These are phyloP conservation scores for Globisporangium lucens DNA, from an alignment of 352 stramenopile genomes.

Conservation along the genomic window DNA sequence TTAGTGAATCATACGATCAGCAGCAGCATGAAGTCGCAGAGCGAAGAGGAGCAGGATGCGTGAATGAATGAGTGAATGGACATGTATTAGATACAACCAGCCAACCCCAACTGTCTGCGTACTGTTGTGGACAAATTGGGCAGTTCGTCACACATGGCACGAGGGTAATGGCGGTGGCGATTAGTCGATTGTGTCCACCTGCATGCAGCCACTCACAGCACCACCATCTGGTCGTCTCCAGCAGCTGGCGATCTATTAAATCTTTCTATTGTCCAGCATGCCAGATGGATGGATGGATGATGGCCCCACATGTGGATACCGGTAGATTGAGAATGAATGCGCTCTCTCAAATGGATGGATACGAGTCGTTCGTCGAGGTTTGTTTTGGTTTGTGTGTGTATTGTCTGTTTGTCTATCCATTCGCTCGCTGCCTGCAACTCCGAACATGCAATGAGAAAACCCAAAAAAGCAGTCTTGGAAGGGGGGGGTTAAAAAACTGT, in stretches of 20 bases:
- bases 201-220: neutral
- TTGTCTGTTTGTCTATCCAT: neutral
- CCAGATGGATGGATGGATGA: neutral
- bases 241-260: too few species aligned
- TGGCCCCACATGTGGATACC: neutral
- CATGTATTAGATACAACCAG: neutral
- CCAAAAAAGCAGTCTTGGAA: neutral
- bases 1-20: neutral
- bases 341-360: neutral
- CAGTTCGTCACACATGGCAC: neutral
- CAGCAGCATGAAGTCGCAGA: neutral
- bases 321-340: neutral
- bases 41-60: neutral
- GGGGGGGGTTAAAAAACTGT: neutral
- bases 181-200: neutral
- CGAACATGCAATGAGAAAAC: neutral
- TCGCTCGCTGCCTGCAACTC: neutral
- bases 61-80: neutral
- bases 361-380: neutral
- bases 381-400: neutral
- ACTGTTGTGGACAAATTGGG: neutral
- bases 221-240: neutral
- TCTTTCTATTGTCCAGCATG: neutral
- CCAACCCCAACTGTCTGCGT: neutral
- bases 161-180: neutral